Evolutionary conservation across 371 early-diverging fungal species (phyloP).

Genomic region (Mucor velutinosus): DNA sequence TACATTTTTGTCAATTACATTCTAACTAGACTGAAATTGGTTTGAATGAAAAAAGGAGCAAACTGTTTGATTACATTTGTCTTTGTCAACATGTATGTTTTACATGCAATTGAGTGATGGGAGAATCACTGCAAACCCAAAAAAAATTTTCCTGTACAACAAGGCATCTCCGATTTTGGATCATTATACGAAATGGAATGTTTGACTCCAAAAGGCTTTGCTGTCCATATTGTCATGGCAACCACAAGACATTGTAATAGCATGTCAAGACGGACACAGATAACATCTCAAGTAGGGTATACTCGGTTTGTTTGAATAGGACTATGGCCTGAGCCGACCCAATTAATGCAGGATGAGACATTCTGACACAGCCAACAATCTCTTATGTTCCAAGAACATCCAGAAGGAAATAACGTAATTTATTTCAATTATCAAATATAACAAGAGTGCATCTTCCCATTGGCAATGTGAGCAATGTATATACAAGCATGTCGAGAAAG

Average conservation of each 20-base stretch:
- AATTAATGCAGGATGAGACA: background rate
- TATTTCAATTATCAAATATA: background rate
- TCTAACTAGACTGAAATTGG: background rate
- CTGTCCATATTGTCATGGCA: background rate
- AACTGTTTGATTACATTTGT: background rate
- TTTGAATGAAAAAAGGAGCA: conserved; percentile 1
- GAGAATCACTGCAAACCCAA: background rate
- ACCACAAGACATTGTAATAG: background rate
- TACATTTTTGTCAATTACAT: background rate
- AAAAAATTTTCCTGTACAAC: background rate
- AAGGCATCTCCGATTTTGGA: background rate
- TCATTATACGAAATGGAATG: background rate
- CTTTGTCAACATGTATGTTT: no score
- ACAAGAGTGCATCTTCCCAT: background rate
- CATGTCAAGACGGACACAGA: background rate
- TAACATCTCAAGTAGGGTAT: background rate
- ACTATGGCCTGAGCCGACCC: background rate
- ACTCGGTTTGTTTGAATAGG: background rate
- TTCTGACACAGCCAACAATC: background rate
- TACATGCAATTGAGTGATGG: background rate
- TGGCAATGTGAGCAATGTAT: background rate
- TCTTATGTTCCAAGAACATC: background rate
- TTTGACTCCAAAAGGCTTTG: background rate
- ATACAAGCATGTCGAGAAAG: background rate
- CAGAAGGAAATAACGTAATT: background rate